A percentile compares a stretch with the other conserved stretches of the same genome.
Evolutionary conservation across 495 filamentous ascomycete species (phyloP).

Genomic region (Penicillium macrosclerotiorum): DNA sequence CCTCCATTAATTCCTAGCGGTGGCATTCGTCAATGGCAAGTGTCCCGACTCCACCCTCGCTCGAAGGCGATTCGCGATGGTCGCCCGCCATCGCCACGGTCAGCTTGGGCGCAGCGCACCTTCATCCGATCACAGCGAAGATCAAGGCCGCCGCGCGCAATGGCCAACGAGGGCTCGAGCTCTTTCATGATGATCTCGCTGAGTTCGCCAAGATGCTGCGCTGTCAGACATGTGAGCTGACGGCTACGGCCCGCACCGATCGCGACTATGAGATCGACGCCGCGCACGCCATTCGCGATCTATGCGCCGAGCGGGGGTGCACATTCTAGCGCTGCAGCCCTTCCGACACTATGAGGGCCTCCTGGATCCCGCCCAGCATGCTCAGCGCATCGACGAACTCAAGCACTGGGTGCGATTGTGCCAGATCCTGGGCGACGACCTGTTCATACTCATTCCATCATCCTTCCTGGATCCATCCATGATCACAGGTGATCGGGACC

Average conservation of each 20-base stretch:
- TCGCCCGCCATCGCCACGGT: conserved; percentile 28
- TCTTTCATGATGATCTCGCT: conserved; percentile 30
- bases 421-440: conserved; percentile 52
- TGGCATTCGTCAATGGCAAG: conserved; percentile 11
- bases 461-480: conserved; percentile 56
- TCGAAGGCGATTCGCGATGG: conserved; percentile 14
- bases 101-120: conserved; percentile 17
- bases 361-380: conserved; percentile 54
- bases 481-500: conserved; percentile 49
- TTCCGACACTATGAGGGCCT: conserved; percentile 75
- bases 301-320: conserved; percentile 55
- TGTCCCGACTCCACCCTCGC: conserved; percentile 13
- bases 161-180: conserved; percentile 23
- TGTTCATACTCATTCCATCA: conserved; percentile 67
- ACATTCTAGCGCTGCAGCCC: conserved; percentile 65
- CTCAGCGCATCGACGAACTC: conserved; percentile 52
- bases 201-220: conserved; percentile 20
- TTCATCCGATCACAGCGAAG: conserved; percentile 22
- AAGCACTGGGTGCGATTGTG: conserved; percentile 62
- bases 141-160: conserved; percentile 21
- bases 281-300: conserved; percentile 49
- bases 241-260: conserved; percentile 8
- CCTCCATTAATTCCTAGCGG: conserved; percentile 6
- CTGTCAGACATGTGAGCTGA: background rate
- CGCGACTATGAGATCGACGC: conserved; percentile 42